Evolutionary conservation across 2,329 filamentous ascomycete species (phyloP), one percentile per base, ranked within the genome.

Genomic region (Didymellaceae sp.): DNA sequence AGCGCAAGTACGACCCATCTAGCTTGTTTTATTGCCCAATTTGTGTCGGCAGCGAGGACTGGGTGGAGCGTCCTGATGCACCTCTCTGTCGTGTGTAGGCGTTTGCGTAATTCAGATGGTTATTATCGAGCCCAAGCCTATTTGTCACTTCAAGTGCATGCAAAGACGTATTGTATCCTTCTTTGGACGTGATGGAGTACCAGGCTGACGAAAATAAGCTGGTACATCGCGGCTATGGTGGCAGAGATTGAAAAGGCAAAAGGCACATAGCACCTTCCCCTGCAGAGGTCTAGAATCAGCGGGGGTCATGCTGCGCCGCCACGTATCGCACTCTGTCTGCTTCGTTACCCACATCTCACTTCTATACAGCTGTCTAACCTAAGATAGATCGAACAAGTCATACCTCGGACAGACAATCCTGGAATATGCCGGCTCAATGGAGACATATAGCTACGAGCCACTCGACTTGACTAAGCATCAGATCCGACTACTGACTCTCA

Each of bases 1-100:
- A 43, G 24, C 31, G 31, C 14, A 43, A 17, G 16, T 25, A 26
- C 13, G 41, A 44, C 17, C 41, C 30, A 6, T 13, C 22, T 7
- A 20, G 26, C 7, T 30, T 42, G 20, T 42, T 42, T 6, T 42
- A 42, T 20, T 42, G 39, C 6, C 25, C 39, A 9, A 28, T 24
- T 17, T 42, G 39, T 42, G 39, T 42, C 13, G 39, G 39, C 5
- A 42, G 39, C 18, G 39, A 42, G n/a, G 18, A n/a, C 5, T 42
- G 39, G 39, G 18, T 42, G 1, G 39, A 42, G 28, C 18, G 18
- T 8, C 25, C 18, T 9, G 28, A 41, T 31, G 39, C 18, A 24
- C 18, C 39, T n/a, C 39, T 42, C 24, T 42, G 39, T 14, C 26
- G 39, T 13, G 39, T 24, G 13, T 37, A 35, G 32, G 28, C 16